These are phyloP conservation scores for Neospora caninum DNA, from an alignment of 169 alveolate genomes.

Conservation along the genomic window DNA sequence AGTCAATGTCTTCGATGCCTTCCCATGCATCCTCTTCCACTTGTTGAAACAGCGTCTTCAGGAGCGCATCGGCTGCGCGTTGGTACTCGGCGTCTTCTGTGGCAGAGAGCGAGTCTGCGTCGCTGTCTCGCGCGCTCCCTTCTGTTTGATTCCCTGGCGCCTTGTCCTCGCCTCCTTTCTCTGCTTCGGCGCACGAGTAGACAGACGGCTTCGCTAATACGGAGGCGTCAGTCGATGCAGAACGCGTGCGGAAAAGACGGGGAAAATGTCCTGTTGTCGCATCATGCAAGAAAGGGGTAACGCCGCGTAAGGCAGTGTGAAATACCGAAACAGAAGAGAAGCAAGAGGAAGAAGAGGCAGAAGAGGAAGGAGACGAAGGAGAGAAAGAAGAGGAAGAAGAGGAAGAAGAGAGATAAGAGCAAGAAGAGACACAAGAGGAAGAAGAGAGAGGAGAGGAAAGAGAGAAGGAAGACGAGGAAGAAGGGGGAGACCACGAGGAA, in stretches of 20 bases:
- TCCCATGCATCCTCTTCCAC: not conserved
- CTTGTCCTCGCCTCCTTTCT: not conserved
- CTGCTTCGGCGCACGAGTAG: not conserved
- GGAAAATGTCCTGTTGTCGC: not conserved
- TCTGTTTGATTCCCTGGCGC: not conserved
- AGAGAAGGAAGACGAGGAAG: not conserved
- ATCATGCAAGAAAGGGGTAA: not conserved
- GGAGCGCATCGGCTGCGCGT: constrained; percentile 1
- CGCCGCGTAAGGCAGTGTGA: too few species aligned
- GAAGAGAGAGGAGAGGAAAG: not conserved
- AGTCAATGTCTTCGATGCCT: constrained; percentile 12
- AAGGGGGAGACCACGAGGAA: not conserved
- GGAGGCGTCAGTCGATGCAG: not conserved
- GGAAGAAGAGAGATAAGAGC: not conserved
- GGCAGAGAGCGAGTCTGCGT: not conserved
- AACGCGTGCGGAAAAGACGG: not conserved
- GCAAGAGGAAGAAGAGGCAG: not conserved
- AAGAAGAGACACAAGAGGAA: not conserved
- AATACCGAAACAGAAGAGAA: not conserved
- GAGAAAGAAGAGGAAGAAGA: not conserved
- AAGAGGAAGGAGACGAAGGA: not conserved
- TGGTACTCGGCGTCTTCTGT: not conserved
- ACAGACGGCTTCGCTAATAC: not conserved
- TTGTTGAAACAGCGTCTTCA: not conserved
- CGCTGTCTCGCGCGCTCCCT: not conserved